Evolutionary conservation across 257 asterid genomes (phyloP), one percentile per base, ranked within the genome.

Genomic region (Ocimum tenuiflorum): DNA sequence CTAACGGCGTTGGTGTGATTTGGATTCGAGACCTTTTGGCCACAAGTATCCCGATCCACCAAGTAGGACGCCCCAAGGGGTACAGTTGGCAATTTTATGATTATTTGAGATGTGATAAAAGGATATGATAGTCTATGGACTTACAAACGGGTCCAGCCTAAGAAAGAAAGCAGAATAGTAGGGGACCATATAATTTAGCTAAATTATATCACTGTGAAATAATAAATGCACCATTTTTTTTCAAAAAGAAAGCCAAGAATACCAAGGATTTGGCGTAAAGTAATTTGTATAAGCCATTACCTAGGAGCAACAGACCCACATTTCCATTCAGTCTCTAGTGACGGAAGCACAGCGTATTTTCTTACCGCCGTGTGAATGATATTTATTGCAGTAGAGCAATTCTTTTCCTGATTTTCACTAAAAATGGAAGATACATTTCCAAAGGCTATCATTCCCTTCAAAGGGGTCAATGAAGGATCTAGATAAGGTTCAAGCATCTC

Each of bases 401-500:
- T 80, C n/a, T 68, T 76, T 72, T 87, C 95, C 78, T 94, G 88
- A 73, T 76, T 81, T 81, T 86, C 90, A 68, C 70, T 79, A 48
- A 76, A 85, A 73, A 64, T 64, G 38, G 96, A 81, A 64, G 97
- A 78, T 24, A 86, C 81, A 22, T 86, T 84, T 68, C 97, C 99
- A 76, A 94, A 94, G 67, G 95, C 80, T 83, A 89, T 85, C 70
- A 71, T 81, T 68, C 96, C 89, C 80, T 86, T 88, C 63, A 77
- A 65, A 67, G 96, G 97, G 79, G 87, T 82, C 69, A 94, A 82
- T 47, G 88, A 85, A 64, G 97, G 97, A 77, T 88, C 95, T 68
- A 94, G 85, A 77, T 68, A 94, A 11, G 96, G 96, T 75, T 89
- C 99, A 35, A 94, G 87, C 97, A 94, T 89, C 88, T 89, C 97